Conservation (phyloP, 2,329 filamentous ascomycete genomes). For the Hymenoscyphus repandus region DNA sequence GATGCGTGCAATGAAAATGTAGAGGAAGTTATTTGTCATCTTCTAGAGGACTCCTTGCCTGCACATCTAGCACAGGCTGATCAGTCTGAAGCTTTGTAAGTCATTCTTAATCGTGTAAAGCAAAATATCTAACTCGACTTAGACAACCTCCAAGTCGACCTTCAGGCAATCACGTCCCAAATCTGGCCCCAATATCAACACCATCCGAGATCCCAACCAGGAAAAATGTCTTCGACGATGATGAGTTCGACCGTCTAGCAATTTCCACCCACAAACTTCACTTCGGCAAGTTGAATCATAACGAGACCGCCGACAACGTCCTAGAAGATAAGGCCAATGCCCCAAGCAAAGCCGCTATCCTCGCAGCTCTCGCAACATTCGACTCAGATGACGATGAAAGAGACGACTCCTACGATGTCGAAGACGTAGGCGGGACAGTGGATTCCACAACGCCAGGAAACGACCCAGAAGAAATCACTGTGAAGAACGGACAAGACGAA, state of each 20-base stretch:
- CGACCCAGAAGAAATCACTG: conserved; percentile 40
- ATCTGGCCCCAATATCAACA: conserved; percentile 55
- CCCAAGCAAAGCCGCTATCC: conserved; percentile 76
- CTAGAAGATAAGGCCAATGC: conserved; percentile 59
- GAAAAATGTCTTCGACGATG: conserved; percentile 73
- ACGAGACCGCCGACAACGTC: conserved; percentile 65
- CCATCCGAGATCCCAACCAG: conserved; percentile 52
- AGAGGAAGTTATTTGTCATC: conserved; percentile 73
- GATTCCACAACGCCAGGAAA: conserved; percentile 56
- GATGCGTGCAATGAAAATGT: conserved; percentile 73
- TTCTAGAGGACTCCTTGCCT: conserved; percentile 74
- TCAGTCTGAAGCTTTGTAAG: conserved; percentile 49
- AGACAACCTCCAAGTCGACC: conserved; percentile 22
- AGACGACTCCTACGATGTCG: conserved; percentile 93
- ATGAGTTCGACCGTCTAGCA: conserved; percentile 69
- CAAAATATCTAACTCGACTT: conserved; percentile 14
- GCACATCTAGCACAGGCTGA: conserved; percentile 60
- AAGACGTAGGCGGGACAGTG: conserved; percentile 84
- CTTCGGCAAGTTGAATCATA: conserved; percentile 66
- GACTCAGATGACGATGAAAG: conserved; percentile 94
- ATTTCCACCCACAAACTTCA: conserved; percentile 65
- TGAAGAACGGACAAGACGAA: conserved; percentile 56
- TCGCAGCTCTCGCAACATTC: conserved; percentile 82
- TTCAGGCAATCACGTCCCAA: conserved; percentile 30
- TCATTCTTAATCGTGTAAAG: background rate